Base-by-base conservation (phyloP, 1,139 yeast genomes). In the Arxiozyma telluris region DNA sequence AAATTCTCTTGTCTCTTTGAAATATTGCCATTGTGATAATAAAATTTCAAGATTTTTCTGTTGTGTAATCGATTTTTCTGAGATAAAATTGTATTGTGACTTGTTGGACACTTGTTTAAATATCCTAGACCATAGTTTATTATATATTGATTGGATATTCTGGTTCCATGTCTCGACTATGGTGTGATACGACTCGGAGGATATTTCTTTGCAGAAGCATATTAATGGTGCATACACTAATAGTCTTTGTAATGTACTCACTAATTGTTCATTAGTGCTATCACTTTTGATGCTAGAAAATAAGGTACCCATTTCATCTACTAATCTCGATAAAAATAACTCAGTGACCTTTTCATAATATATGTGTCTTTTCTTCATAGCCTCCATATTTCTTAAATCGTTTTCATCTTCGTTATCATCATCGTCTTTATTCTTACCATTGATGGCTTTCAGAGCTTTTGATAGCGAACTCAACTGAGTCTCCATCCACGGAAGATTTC, bases 301-400 rank as follows among this genome's bases (percentile, higher is more conserved):
- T 61, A 77, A 76, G 42, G 64, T 58, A 49, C 74, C 72, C 50
- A 84, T 65, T 53, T 78, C 83, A 1, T 58, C 60, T 41, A 70
- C 76, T 59, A 84, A 78, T 57, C 79, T 77, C 11, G 66, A 62
- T 46, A 81, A 70, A 63, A 89, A 87, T 8, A 73, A 71, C 1
- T 68, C 62, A 0, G 86, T 77, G 0, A 83, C 83, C 39, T 72
- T 68, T 60, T 84, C 87, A 63, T 85, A 88, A 15, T 75, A 76
- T 18, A 75, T 73, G 54, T 82, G 78, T 64, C 86, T 84, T 63
- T 87, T 93, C 58, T 76, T 78, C 57, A 89, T 73, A 0, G 96
- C 96, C 57, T 76, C 76, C 89, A 89, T 85, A 17, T 80, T 75
- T 49, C 87, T 83, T 57, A 87, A 68, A 56, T 80, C 79, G 47